Evolutionary conservation across 2,329 filamentous ascomycete genomes (phyloP).

Genomic region (Leptographium lundbergii): DNA sequence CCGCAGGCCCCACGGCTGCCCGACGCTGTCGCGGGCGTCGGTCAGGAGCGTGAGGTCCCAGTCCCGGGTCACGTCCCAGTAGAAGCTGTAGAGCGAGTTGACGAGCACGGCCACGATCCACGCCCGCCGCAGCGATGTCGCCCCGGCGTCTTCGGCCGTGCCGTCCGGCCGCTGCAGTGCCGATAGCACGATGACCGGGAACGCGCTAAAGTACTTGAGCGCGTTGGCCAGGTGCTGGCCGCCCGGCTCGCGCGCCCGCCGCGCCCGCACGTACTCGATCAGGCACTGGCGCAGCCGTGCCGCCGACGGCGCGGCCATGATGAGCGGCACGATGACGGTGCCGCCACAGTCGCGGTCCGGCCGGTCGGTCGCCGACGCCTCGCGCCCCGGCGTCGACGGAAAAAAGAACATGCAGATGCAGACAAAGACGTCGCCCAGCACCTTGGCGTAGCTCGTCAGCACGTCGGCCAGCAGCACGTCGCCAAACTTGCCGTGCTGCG

Average conservation of each 20-base stretch:
- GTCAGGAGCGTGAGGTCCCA: constrained; percentile 84
- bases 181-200: constrained; percentile 77
- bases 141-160: constrained; percentile 23
- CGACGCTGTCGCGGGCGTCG: constrained; percentile 40
- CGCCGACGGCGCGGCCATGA: constrained; percentile 69
- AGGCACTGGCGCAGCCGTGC: constrained; percentile 88
- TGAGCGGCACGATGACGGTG: constrained; percentile 63
- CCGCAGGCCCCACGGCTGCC: constrained; percentile 67
- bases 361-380: constrained; percentile 61
- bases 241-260: constrained; percentile 45
- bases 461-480: constrained; percentile 91
- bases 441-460: constrained; percentile 86
- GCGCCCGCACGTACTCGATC: constrained; percentile 70
- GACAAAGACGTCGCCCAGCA: constrained; percentile 81
- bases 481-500: constrained; percentile 84
- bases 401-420: constrained; percentile 70
- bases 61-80: constrained; percentile 94
- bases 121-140: constrained; percentile 31
- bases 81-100: constrained; percentile 93
- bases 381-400: constrained; percentile 36
- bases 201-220: constrained; percentile 84
- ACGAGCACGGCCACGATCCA: constrained; percentile 65
- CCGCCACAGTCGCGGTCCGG: constrained; percentile 78
- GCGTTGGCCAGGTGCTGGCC: constrained; percentile 89
- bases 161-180: constrained; percentile 50